Evolutionary conservation across 495 filamentous ascomycete genomes (phyloP), one percentile per base, ranked within the genome.

Genomic region (Penicillium steckii): DNA sequence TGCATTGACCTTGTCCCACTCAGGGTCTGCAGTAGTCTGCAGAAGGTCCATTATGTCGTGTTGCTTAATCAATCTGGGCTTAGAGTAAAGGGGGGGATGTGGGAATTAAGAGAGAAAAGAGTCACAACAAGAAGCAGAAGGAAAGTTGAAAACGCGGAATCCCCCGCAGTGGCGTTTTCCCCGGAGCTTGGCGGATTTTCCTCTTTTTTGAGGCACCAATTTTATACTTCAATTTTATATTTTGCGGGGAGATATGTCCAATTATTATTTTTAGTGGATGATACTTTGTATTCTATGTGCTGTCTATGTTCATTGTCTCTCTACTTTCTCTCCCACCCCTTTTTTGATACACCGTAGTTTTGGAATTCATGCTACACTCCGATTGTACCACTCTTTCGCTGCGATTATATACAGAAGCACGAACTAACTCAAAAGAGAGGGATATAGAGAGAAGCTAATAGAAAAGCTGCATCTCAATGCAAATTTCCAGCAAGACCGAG

Each of bases 101-200:
- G n/a, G n/a, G n/a, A n/a, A n/a, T n/a, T n/a, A n/a, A n/a, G n/a
- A n/a, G n/a, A n/a, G n/a, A n/a, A n/a, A n/a, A n/a, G n/a, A n/a
- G n/a, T n/a, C n/a, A n/a, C n/a, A n/a, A n/a, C n/a, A 47, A 29
- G 47, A 37, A 19, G 43, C n/a, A 26, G 35, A 32, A 23, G 49
- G 42, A 54, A 50, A 52, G 47, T 46, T n/a, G 22, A 27, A 32
- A 44, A 40, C 59, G 61, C 58, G 59, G 61, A 42, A 55, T 61
- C 62, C 58, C 51, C 55, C 57, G 40, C 17, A n/a, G 38, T 23
- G 38, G 18, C 18, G 38, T 21, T 41, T 41, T 22, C n/a, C 44
- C 45, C 44, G 35, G 27, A 48, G 37, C 26, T 46, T 25, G 38
- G 41, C n/a, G n/a, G n/a, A n/a, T n/a, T n/a, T n/a, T n/a, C n/a